phyloP scores from a whole-genome alignment of 768 basidiomycete species.

The Auriscalpium microsporum region DNA sequence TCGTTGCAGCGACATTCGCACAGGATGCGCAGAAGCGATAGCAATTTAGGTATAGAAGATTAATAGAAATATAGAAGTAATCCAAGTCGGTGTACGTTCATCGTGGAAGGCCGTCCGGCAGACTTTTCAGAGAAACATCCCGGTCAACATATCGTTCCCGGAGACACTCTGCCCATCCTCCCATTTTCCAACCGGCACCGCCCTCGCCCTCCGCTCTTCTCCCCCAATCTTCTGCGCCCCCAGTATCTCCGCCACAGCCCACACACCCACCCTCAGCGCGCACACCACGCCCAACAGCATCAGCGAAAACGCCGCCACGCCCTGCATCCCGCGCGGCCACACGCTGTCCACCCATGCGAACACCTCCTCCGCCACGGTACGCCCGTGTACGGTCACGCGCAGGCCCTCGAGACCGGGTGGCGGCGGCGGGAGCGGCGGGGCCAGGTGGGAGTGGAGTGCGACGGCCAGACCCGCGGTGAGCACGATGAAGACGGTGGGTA shows the following conservation, averaged over 20 bases:
- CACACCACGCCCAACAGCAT: not conserved
- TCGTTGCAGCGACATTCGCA: conserved; percentile 93
- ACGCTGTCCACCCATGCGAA: not conserved
- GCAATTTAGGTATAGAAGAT: not conserved
- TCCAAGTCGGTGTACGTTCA: not conserved
- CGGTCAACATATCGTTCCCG: not conserved
- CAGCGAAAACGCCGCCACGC: not conserved
- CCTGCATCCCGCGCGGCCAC: not conserved
- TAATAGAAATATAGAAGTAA: not conserved
- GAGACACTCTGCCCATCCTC: not conserved
- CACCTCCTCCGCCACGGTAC: not conserved
- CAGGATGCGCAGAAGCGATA: conserved; percentile 21
- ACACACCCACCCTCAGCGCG: not conserved
- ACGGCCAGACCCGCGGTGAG: no score
- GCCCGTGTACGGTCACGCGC: no score
- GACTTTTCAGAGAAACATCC: not conserved
- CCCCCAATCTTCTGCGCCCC: not conserved
- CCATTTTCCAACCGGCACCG: not conserved
- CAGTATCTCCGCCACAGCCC: not conserved
- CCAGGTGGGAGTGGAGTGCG: no score
- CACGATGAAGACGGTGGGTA: not conserved
- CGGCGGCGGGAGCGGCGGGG: no score
- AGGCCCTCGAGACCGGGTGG: no score
- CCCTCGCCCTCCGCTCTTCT: not conserved
- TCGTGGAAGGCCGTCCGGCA: not conserved